Evolutionary conservation across 768 basidiomycete species (phyloP).

Genomic region (Kwoniella shandongensis): DNA sequence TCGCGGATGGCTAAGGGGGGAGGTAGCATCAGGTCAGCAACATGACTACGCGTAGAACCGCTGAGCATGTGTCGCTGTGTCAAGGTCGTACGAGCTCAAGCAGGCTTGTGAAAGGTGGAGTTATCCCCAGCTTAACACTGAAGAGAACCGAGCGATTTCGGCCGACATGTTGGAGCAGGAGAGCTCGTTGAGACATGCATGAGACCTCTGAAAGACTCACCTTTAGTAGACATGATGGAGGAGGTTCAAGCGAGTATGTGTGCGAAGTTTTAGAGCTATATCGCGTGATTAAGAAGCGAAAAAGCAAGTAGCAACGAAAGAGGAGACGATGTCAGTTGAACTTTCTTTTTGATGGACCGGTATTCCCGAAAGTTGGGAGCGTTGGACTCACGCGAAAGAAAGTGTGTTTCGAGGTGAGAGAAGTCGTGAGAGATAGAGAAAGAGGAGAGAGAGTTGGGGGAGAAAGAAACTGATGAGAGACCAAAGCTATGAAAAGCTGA

Average conservation of each 20-base stretch:
- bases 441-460: conserved; percentile 11
- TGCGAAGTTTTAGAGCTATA: conserved; percentile 10
- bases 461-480: conserved; percentile 1
- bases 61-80: no score
- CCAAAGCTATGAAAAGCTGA: conserved; percentile 24
- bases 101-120: no score
- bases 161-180: not conserved
- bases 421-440: not conserved
- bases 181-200: not conserved
- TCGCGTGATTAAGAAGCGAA: not conserved
- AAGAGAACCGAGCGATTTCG: conserved; percentile 13
- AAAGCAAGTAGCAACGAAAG: conserved; percentile 2
- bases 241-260: conserved; percentile 4
- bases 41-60: not conserved
- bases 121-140: no score
- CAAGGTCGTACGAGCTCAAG: no score
- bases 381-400: conserved; percentile 6
- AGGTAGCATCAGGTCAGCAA: not conserved
- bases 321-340: not conserved
- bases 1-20: conserved; percentile 74
- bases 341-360: conserved; percentile 8
- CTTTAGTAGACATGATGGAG: conserved; percentile 51
- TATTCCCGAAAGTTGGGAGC: conserved; percentile 6
- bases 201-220: conserved; percentile 36
- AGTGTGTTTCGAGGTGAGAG: not conserved